Evolutionary conservation across 306 rosid genomes (phyloP).

Genomic region (Gastrolobium bilobum): DNA sequence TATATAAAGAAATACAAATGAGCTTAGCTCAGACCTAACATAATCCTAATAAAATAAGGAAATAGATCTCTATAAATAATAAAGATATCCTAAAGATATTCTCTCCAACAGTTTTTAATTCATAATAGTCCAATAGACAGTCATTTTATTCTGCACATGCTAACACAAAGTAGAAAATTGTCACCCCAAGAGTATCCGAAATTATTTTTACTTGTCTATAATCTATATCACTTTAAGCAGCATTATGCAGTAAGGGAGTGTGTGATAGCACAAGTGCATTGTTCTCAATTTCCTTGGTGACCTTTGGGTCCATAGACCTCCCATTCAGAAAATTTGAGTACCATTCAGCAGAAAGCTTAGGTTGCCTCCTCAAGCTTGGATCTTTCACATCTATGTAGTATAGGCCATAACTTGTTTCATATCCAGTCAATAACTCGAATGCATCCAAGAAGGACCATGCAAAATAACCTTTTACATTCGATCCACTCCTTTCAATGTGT

Average conservation of each 20-base stretch:
- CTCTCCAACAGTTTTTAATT: too few relatives aligned
- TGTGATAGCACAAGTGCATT: neutral
- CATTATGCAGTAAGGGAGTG: neutral
- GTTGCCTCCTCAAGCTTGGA: constrained; percentile 55
- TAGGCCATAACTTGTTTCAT: constrained; percentile 51
- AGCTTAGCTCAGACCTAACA: too few relatives aligned
- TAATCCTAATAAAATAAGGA: too few relatives aligned
- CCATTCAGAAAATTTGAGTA: constrained; percentile 56
- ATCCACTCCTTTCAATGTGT: constrained; percentile 54
- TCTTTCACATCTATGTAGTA: constrained; percentile 56
- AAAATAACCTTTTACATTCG: constrained; percentile 61
- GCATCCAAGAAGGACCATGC: constrained; percentile 61
- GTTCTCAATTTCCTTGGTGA: neutral
- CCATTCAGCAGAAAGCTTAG: constrained; percentile 62
- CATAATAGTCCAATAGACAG: too few relatives aligned
- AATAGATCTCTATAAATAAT: too few relatives aligned
- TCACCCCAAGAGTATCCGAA: too few relatives aligned
- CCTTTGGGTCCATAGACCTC: neutral
- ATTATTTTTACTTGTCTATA: too few relatives aligned
- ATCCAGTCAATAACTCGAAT: constrained; percentile 54
- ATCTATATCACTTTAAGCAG: neutral
- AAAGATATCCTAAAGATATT: too few relatives aligned
- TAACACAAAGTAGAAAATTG: too few relatives aligned
- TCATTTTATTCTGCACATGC: too few relatives aligned
- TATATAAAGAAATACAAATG: too few relatives aligned